Evolutionary conservation across 2,329 filamentous ascomycete species (phyloP), one percentile per base, ranked within the genome.

Genomic region (Fusarium bulbicola): DNA sequence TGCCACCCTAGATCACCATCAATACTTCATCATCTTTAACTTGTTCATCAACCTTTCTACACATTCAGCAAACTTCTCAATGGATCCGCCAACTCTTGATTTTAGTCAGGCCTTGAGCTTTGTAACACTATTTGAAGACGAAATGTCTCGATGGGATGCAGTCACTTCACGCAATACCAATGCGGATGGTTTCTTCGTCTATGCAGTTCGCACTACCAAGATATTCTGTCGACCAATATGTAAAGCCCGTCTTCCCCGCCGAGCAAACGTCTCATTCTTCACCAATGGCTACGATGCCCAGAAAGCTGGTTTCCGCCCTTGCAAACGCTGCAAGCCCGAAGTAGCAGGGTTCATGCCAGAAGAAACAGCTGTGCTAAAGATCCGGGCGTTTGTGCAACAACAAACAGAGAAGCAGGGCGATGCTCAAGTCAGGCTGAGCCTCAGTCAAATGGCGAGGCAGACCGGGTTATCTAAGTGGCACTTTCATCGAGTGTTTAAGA

Each of bases 181-280:
- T 39, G 81, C 82, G 34, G 82, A 84, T 68, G 80, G 82, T 58
- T 70, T 73, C 59, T 86, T 86, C 59, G 79, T 86, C 52, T 86
- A 85, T 74, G 84, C 73, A 56, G 84, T 86, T 9, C 78, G 79
- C 58, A 84, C 84, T 1, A 86, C 84, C n/a, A 80, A 81, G 68
- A 83, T 86, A 66, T 92, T 89, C 80, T 92, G 90, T 78, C 85
- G 89, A 4, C 89, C 90, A 3, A 88, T 85, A 26, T 92, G 90
- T 77, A 86, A 87, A 21, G 88, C 88, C 5, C 85, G 90, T 1
- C 85, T 91, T 18, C 89, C 90, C 4, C 85, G 89, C 5, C 85
- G 89, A 50, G 86, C 88, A 56, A 92, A 92, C 56, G 85, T 91
- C 7, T 78, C 80, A 4, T 92, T 91, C 79, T 90, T 85, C 79